A percentile compares a stretch with the other conserved stretches of the same genome.
Evolutionary conservation across 192 early-diverging fungal genomes (phyloP).

Genomic region (Phycomyces blakesleeanus): DNA sequence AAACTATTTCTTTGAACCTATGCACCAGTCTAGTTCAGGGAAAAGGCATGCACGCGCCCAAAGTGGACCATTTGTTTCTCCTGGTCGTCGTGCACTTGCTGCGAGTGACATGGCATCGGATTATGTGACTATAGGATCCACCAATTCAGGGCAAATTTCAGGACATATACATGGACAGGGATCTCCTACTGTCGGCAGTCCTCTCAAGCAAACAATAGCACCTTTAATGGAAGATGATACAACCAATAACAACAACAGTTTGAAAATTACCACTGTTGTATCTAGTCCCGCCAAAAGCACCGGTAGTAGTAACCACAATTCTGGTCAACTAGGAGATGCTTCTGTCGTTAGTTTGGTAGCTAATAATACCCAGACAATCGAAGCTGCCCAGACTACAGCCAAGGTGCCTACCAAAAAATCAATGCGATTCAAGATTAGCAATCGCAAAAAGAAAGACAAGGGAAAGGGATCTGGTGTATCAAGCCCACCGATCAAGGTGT

Average conservation of each 20-base stretch:
- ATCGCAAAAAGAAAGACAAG: conserved; percentile 18
- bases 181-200: too few relatives aligned
- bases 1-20: conserved; percentile 18
- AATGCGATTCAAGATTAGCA: conserved; percentile 7
- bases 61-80: not conserved
- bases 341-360: not conserved
- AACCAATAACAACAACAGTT: too few relatives aligned
- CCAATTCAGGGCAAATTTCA: not conserved
- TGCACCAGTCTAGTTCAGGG: not conserved
- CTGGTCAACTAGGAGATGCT: not conserved
- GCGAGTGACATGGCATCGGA: not conserved
- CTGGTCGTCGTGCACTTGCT: not conserved
- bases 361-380: not conserved
- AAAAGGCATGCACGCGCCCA: not conserved
- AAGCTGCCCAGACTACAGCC: not conserved
- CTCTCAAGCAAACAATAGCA: too few relatives aligned
- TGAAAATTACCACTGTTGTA: too few relatives aligned
- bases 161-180: too few relatives aligned
- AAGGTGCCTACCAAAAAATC: not conserved
- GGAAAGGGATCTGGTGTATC: conserved; percentile 22
- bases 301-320: not conserved
- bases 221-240: too few relatives aligned
- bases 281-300: too few relatives aligned
- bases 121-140: not conserved
- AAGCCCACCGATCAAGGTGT: conserved; percentile 67